Conservation (phyloP, 345 rosid genomes). For the rapeseed (Brassica napus) region Da-Ae NC_063449.1:11508501-11509000, state of each 20-base stretch:
- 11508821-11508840: background rate
- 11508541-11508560: too few relatives aligned
- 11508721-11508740: constrained; percentile 13
- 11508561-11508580: too few relatives aligned
- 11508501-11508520: too few relatives aligned
- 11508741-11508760: constrained; percentile 16
- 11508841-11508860: background rate
- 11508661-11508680: background rate
- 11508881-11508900: background rate
- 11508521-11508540: too few relatives aligned
- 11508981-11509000: background rate
- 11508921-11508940: background rate
- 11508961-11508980: background rate
- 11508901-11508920: background rate
- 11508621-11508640: background rate
- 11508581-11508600: too few relatives aligned
- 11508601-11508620: too few relatives aligned
- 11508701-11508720: constrained; percentile 19
- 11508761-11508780: constrained; percentile 11
- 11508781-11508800: constrained; percentile 1
- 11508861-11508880: background rate
- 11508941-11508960: background rate
- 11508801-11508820: background rate
- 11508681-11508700: constrained; percentile 1
- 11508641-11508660: background rate